Base-by-base conservation (phyloP, 1,139 yeast species). In the Yamadazyma conglobata region DNA sequence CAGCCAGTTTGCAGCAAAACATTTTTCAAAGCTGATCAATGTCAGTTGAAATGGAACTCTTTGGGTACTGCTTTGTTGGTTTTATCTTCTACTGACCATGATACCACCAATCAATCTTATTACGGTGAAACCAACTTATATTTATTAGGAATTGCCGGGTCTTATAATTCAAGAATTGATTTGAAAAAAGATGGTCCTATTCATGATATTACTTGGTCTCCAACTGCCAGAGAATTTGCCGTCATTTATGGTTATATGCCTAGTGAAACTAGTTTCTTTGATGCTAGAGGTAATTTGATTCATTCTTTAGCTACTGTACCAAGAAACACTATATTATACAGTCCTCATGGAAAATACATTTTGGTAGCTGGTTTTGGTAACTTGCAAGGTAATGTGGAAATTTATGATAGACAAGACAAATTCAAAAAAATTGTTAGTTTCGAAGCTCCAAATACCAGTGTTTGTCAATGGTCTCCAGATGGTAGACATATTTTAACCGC, bases 231-330 rank as follows among this genome's bases (percentile, higher is more conserved):
- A 48, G 97, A 91, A 64, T 93, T 93, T 64, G 97, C 96, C 37
- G 98, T 91, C 30, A 88, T 85, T 38, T 89, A 89, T 54, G 99
- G 98, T 21, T 89, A 75, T 60, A 93, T 93, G 98, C 99, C 99
- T 2, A 87, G 96, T 16, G 85, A 85, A 51, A 88, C 96, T 16
- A 81, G 96, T 9, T 87, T 93, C 52, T 91, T 91, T 53, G 97
- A 93, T 60, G 79, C 95, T 17, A 77, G 96, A 51, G 99, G 98
- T 43, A 86, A 88, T 55, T 71, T 80, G 22, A 81, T 88, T 40
- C 86, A 83, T 56, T 75, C 88, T 2, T 71, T 93, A 52, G 91
- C 96, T 21, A 79, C 85, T 21, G 86, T 87, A 23, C 85, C 96
- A 33, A 79, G 95, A 56, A 93, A 93, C 60, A 86, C 96, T 19